phyloP scores from a whole-genome alignment of 192 early-diverging fungal species.

The Backusella liffmaniae region DNA sequence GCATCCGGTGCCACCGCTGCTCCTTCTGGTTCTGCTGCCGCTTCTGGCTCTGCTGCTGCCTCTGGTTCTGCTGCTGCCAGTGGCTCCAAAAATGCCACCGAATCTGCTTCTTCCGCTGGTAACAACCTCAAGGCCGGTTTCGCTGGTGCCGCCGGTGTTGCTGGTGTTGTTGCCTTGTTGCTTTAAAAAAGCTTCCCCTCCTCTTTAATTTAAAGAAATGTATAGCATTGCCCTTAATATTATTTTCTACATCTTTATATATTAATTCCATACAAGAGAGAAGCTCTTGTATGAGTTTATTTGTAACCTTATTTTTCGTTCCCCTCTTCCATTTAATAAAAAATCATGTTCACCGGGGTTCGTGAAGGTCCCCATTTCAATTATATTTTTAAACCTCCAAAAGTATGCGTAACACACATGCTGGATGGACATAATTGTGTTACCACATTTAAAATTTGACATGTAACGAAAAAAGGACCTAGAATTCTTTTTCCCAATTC shows the following conservation, averaged over 20 bases:
- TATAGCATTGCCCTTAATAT: neutral
- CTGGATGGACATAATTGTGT: neutral
- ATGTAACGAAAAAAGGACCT: neutral
- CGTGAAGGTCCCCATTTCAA: neutral
- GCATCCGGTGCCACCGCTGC: neutral
- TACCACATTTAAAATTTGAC: neutral
- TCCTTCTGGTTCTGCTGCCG: neutral
- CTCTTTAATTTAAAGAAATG: neutral
- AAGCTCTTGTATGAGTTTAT: neutral
- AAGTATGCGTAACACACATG: constrained; percentile 1
- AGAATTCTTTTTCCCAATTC: neutral
- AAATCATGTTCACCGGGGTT: neutral
- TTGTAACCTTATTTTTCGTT: neutral
- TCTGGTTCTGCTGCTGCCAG: neutral
- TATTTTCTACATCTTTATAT: neutral
- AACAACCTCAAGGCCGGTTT: constrained; percentile 1
- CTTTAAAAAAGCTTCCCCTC: constrained; percentile 4
- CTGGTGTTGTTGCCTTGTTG: constrained; percentile 21
- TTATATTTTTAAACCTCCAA: neutral
- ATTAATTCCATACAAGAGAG: neutral
- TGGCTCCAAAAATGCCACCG: neutral
- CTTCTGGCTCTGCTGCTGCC: neutral
- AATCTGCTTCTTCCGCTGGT: constrained; percentile 17
- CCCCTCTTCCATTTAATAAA: neutral
- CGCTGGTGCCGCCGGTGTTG: constrained; percentile 13